Evolutionary conservation across 352 stramenopile genomes (phyloP), one percentile per base, ranked within the genome.

Genomic region (Paralagenidium karlingii): DNA sequence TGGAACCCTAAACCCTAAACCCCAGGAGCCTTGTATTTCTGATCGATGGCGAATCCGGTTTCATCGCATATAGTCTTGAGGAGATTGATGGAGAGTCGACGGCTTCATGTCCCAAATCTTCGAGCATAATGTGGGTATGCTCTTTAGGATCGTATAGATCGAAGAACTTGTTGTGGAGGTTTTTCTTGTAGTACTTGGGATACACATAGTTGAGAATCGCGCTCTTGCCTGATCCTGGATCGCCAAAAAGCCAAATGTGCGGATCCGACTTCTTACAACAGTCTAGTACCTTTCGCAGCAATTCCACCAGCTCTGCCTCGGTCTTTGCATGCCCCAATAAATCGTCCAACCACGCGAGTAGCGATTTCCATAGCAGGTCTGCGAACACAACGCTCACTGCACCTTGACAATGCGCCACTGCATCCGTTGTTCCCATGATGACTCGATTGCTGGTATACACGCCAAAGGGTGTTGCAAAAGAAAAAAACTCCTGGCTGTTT

Each of bases 391-490:
- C n/a, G 9, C 34, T 11, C 0, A 55, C 40, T 0, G 34, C 34
- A 3, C 26, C 19, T 11, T 53, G 44, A 20, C 31, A 49, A 21
- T 49, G 48, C 1, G 37, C 38, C 12, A 41, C 43, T 1, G 43
- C 41, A 28, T 53, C 49, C 0, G 40, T 43, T 5, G 24, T 21
- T 5, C 28, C 49, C 38, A 32, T 58, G 2, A 49, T 34, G 9
- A 58, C 49, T 4, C 44, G 36, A 8, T 16, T 49, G 1, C 34
- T 34, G 0, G 49, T 63, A 25, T 57, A 51, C 10, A 59, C 47
- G 8, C 28, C 54, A 2, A 47, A 28, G 21, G 45, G 54, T 3
- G 44, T 63, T 8, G 46, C 26, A 13, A 58, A 59, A 2, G 49
- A 43, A 13, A 44, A 56, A 11, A 51, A 30, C 13, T 45, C 34